phyloP scores from a whole-genome alignment of 2,329 filamentous ascomycete genomes.

The Dactylellina cionopaga region DNA sequence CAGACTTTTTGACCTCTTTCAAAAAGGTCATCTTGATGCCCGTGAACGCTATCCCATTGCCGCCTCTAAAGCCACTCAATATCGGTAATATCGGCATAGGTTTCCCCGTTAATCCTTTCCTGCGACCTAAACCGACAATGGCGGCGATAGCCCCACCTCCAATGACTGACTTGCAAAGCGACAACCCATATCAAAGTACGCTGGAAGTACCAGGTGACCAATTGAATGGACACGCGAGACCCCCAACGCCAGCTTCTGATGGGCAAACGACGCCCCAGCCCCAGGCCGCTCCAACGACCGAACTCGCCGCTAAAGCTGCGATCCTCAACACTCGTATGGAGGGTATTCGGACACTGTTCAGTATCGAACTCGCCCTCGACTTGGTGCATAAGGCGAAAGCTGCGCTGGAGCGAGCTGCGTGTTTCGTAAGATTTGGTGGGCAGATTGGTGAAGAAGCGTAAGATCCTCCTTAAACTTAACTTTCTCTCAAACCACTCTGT shows the following conservation, averaged over 20 bases:
- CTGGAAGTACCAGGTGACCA: constrained; percentile 31
- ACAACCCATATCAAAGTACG: constrained; percentile 57
- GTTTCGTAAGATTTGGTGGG: constrained; percentile 82
- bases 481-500: not conserved
- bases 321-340: constrained; percentile 95
- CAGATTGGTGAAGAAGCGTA: constrained; percentile 83
- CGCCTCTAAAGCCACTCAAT: constrained; percentile 41
- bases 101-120: constrained; percentile 45
- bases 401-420: constrained; percentile 83
- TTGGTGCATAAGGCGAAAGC: constrained; percentile 89
- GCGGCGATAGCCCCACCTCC: constrained; percentile 30
- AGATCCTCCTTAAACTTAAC: not conserved
- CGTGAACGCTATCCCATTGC: constrained; percentile 76
- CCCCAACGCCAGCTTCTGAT: constrained; percentile 20
- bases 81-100: constrained; percentile 33
- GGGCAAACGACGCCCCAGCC: constrained; percentile 50
- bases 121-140: constrained; percentile 55
- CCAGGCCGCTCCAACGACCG: constrained; percentile 66
- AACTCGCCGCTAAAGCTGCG: constrained; percentile 95
- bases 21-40: constrained; percentile 99
- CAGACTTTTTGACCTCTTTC: constrained; percentile 94
- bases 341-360: constrained; percentile 93
- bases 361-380: constrained; percentile 91
- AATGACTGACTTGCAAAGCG: constrained; percentile 52
- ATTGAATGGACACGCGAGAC: constrained; percentile 13